phyloP scores from a whole-genome alignment of 768 basidiomycete species.

The Gloeopeniophorella convolvens region DNA sequence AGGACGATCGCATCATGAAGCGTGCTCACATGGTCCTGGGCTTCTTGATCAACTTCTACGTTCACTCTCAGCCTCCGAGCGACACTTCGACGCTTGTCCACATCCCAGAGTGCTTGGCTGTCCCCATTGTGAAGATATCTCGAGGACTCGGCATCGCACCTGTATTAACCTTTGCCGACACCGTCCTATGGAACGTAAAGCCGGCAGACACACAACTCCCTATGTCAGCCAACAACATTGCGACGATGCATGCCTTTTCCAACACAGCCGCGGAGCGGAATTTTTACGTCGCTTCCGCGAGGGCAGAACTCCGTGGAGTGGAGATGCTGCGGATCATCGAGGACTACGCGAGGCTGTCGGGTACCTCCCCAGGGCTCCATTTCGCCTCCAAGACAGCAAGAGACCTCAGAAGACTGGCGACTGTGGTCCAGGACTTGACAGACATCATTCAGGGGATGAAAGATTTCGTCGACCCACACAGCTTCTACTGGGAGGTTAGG shows the following conservation, averaged over 20 bases:
- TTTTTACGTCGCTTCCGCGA: conserved; percentile 83
- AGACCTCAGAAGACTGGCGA: conserved; percentile 63
- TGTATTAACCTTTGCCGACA: conserved; percentile 92
- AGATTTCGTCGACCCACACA: conserved; percentile 69
- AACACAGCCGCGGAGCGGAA: conserved; percentile 74
- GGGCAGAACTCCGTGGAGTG: conserved; percentile 80
- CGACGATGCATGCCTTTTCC: conserved; percentile 71
- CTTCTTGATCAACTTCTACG: conserved; percentile 86
- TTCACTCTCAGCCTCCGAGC: conserved; percentile 62
- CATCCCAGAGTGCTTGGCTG: conserved; percentile 70
- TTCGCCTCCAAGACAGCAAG: conserved; percentile 61
- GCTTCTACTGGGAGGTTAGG: conserved; percentile 85
- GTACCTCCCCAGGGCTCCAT: conserved; percentile 53
- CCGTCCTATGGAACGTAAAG: conserved; percentile 90
- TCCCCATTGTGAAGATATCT: conserved; percentile 76
- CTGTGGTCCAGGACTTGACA: conserved; percentile 67
- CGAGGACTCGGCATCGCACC: conserved; percentile 80
- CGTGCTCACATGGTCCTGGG: conserved; percentile 87
- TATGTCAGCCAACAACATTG: conserved; percentile 66
- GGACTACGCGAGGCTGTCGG: conserved; percentile 73
- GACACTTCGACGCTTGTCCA: conserved; percentile 35
- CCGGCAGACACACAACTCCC: conserved; percentile 50
- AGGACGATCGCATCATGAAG: conserved; percentile 57
- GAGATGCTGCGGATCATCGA: conserved; percentile 84
- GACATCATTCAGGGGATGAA: conserved; percentile 64